Evolutionary conservation across 75 land plant species (phyloP).

Genomic region (Selaginella tamariscina): DNA sequence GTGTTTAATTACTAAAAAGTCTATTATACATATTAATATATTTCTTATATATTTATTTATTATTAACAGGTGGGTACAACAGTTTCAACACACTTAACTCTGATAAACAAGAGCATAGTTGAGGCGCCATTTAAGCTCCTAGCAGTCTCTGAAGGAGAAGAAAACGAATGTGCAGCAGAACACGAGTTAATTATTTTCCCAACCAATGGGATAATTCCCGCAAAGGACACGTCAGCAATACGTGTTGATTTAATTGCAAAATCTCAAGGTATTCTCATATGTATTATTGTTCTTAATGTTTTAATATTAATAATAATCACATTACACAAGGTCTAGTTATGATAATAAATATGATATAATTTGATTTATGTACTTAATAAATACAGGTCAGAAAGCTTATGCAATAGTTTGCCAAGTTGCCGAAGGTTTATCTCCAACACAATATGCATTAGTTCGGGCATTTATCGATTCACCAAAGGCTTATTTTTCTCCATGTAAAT

Average conservation of each 20-base stretch:
- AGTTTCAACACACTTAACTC: neutral
- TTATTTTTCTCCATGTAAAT: neutral
- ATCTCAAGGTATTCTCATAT: too few relatives aligned
- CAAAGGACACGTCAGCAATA: neutral
- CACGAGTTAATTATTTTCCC: neutral
- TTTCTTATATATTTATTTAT: neutral
- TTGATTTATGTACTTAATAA: too few relatives aligned
- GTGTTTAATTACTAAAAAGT: neutral
- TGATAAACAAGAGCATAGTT: neutral
- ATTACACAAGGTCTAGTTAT: too few relatives aligned
- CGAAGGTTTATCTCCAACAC: neutral
- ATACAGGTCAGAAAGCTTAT: conserved; percentile 6
- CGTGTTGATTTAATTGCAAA: conserved; percentile 2
- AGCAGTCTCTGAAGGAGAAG: neutral
- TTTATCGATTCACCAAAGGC: conserved; percentile 4
- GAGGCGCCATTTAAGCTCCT: conserved; percentile 1
- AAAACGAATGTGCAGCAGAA: neutral
- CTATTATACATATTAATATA: neutral
- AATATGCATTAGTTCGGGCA: conserved; percentile 8
- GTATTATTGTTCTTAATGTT: too few relatives aligned
- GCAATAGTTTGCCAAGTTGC: conserved; percentile 10
- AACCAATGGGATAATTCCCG: neutral
- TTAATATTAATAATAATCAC: too few relatives aligned
- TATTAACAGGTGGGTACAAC: conserved; percentile 4
- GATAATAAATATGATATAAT: too few relatives aligned